Evolutionary conservation across 2,329 filamentous ascomycete genomes (phyloP).

Genomic region (Xenoacremonium recifei): DNA sequence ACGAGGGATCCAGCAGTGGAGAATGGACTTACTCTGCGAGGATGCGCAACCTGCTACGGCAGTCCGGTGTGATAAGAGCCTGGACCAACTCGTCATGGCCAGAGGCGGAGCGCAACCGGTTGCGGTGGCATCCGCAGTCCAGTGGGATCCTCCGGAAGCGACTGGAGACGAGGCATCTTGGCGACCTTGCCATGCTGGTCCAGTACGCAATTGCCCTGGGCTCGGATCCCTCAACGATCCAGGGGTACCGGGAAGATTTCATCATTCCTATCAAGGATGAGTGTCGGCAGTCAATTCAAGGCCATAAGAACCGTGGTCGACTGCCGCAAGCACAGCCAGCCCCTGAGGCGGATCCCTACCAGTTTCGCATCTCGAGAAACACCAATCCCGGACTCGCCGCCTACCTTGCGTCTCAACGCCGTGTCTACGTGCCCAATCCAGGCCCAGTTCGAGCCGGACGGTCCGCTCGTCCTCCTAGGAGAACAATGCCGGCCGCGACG

Average conservation of each 20-base stretch:
- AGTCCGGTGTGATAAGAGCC: constrained; percentile 33
- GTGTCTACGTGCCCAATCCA: constrained; percentile 28
- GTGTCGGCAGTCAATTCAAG: constrained; percentile 33
- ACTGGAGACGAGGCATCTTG: constrained; percentile 45
- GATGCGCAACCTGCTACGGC: constrained; percentile 44
- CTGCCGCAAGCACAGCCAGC: constrained; percentile 21
- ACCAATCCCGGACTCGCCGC: constrained; percentile 33
- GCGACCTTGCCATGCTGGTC: constrained; percentile 37
- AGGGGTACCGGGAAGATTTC: constrained; percentile 32
- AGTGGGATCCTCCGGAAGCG: constrained; percentile 42
- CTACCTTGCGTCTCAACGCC: constrained; percentile 36
- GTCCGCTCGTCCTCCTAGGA: constrained; percentile 28
- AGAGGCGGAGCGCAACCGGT: constrained; percentile 31
- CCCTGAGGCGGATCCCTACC: constrained; percentile 31
- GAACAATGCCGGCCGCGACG: constrained; percentile 16
- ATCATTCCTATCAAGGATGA: constrained; percentile 34
- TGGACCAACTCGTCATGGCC: constrained; percentile 38
- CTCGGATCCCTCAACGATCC: constrained; percentile 27
- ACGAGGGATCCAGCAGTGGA: constrained; percentile 38
- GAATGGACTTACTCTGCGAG: constrained; percentile 45
- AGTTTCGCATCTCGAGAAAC: constrained; percentile 36
- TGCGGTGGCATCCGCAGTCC: constrained; percentile 42
- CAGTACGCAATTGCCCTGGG: constrained; percentile 40
- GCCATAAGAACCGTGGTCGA: constrained; percentile 29
- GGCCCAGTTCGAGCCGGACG: constrained; percentile 28